Evolutionary conservation across 306 rosid species (phyloP).

Genomic region (Cicer bijugum): DNA sequence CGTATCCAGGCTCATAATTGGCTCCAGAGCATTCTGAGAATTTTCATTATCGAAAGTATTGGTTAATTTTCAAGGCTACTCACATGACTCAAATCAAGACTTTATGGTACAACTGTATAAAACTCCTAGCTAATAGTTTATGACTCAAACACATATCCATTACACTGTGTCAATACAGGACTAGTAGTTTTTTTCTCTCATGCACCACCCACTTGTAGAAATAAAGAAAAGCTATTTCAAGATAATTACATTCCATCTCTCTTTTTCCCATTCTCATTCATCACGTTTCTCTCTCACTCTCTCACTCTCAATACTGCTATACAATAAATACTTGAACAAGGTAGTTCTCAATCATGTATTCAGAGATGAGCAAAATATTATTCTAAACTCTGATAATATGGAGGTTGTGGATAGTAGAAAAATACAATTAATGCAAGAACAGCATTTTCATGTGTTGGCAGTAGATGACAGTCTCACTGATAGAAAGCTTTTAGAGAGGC

Average conservation of each 20-base stretch:
- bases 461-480: slow-evolving; percentile 86
- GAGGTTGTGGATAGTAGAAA: slow-evolving; percentile 45
- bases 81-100: too few relatives aligned
- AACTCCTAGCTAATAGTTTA: too few relatives aligned
- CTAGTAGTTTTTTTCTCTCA: slow-evolving; percentile 41
- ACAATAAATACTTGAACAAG: slow-evolving; percentile 11
- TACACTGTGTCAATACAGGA: slow-evolving; percentile 40
- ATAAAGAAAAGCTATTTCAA: slow-evolving; percentile 6
- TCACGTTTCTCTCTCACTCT: too few relatives aligned
- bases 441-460: slow-evolving; percentile 92
- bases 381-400: slow-evolving; percentile 46
- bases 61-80: not conserved
- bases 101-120: too few relatives aligned
- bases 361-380: slow-evolving; percentile 1
- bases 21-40: slow-evolving; percentile 83
- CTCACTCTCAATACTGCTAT: slow-evolving; percentile 28
- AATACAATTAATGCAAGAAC: slow-evolving; percentile 34
- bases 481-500: slow-evolving; percentile 85
- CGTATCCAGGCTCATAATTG: slow-evolving; percentile 79
- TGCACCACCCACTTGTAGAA: slow-evolving; percentile 46
- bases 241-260: slow-evolving; percentile 53
- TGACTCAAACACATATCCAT: slow-evolving; percentile 28
- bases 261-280: slow-evolving; percentile 12
- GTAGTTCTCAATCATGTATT: not conserved
- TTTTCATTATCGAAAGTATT: slow-evolving; percentile 18